phyloP scores from a whole-genome alignment of 2,329 filamentous ascomycete genomes.

The Penicillium rolfsii region DNA sequence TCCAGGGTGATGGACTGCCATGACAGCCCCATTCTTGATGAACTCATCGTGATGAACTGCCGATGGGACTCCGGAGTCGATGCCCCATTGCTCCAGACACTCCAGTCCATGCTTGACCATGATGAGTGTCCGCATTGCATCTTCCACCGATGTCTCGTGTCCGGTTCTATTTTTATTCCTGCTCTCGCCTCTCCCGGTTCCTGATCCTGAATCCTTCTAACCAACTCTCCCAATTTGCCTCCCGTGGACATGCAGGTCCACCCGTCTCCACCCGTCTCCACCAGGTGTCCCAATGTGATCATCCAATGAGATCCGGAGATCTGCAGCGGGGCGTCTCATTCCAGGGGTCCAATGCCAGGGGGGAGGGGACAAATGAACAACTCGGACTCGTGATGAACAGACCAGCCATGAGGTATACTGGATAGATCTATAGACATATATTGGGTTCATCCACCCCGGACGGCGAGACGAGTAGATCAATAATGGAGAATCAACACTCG shows the following conservation, averaged over 20 bases:
- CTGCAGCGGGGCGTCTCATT: not conserved
- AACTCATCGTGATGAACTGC: not conserved
- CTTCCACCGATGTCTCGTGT: not conserved
- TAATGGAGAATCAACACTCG: too few species aligned
- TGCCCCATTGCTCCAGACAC: not conserved
- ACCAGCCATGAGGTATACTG: not conserved
- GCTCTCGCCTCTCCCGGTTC: not conserved
- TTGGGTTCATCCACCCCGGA: not conserved
- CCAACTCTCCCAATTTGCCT: not conserved
- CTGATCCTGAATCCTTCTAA: not conserved
- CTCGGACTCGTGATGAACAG: not conserved
- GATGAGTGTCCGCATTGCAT: not conserved
- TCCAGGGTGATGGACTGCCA: not conserved
- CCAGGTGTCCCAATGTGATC: conserved; percentile 8
- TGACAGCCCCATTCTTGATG: conserved; percentile 19
- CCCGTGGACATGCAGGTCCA: conserved; percentile 20
- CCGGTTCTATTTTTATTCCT: not conserved
- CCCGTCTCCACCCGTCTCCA: conserved; percentile 16
- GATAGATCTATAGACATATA: not conserved
- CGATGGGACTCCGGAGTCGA: not conserved
- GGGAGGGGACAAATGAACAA: not conserved
- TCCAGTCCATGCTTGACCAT: not conserved
- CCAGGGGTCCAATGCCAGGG: conserved; percentile 8
- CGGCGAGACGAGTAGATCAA: too few species aligned
- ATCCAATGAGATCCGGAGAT: conserved; percentile 10